Evolutionary conservation across 352 stramenopile species (phyloP).

Genomic region (Phytopythium oedochilum): DNA sequence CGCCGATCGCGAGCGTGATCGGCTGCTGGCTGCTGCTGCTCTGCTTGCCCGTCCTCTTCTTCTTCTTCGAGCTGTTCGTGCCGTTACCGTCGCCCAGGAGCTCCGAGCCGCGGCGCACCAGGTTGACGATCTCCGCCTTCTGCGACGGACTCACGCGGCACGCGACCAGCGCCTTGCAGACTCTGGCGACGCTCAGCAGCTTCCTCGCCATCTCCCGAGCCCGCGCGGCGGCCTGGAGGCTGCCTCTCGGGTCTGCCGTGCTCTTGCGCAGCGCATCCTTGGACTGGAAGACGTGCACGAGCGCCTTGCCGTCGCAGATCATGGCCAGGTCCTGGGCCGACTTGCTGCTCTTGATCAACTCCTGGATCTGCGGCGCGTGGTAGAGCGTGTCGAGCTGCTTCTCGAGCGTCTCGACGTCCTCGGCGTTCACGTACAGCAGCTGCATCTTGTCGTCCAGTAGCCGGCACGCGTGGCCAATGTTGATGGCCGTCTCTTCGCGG

Average conservation of each 20-base stretch:
- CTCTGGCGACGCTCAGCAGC: conserved; percentile 44
- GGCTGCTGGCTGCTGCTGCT: conserved; percentile 24
- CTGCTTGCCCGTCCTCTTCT: conserved; percentile 7
- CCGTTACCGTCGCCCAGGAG: neutral
- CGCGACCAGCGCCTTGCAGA: conserved; percentile 76
- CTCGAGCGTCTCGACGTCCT: conserved; percentile 31
- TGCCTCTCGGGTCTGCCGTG: neutral
- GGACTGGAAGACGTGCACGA: conserved; percentile 63
- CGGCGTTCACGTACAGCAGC: conserved; percentile 57
- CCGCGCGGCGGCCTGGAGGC: conserved; percentile 1
- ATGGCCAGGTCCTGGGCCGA: conserved; percentile 53
- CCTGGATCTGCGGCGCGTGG: conserved; percentile 31
- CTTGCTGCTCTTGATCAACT: conserved; percentile 23
- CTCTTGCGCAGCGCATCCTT: conserved; percentile 41
- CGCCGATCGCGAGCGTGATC: conserved; percentile 95
- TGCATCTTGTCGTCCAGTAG: conserved; percentile 70
- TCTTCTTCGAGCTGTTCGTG: neutral
- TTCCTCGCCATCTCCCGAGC: conserved; percentile 31
- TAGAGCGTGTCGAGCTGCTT: conserved; percentile 44
- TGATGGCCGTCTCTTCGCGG: conserved; percentile 97
- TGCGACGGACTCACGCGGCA: conserved; percentile 82
- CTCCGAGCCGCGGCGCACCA: conserved; percentile 42
- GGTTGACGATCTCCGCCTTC: conserved; percentile 73
- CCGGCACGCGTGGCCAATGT: conserved; percentile 92
- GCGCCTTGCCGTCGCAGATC: conserved; percentile 59